Evolutionary conservation across 148 eudicot species (phyloP).

Genomic region (Polygonum maritimum): DNA sequence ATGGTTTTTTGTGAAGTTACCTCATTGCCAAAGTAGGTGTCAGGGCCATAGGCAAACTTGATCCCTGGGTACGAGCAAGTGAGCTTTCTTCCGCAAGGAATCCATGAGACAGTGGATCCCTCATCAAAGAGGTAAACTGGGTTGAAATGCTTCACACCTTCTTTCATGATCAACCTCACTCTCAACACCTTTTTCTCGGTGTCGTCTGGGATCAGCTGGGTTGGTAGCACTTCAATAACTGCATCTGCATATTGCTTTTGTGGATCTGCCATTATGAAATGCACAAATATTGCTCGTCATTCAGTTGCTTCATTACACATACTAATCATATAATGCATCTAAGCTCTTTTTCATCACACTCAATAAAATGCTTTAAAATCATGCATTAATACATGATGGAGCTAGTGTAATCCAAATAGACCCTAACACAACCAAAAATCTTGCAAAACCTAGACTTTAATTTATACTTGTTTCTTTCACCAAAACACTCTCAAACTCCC

Average conservation of each 20-base stretch:
- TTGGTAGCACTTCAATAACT: slow-evolving; percentile 92
- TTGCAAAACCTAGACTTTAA: too few relatives aligned
- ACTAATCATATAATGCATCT: neutral
- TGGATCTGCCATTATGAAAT: slow-evolving; percentile 46
- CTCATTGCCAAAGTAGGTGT: slow-evolving; percentile 76
- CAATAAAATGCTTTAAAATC: too few relatives aligned
- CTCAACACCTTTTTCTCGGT: slow-evolving; percentile 87
- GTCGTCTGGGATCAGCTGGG: slow-evolving; percentile 85
- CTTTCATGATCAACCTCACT: slow-evolving; percentile 89
- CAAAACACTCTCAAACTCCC: too few relatives aligned
- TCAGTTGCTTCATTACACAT: neutral
- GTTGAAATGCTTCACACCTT: slow-evolving; percentile 73
- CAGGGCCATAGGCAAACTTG: slow-evolving; percentile 88
- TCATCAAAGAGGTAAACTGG: slow-evolving; percentile 98
- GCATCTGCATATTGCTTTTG: slow-evolving; percentile 95
- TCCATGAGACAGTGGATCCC: slow-evolving; percentile 91
- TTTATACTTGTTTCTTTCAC: too few relatives aligned
- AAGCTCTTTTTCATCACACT: too few relatives aligned
- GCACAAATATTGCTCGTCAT: neutral
- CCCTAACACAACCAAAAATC: too few relatives aligned
- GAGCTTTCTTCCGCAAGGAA: slow-evolving; percentile 92
- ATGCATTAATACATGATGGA: too few relatives aligned
- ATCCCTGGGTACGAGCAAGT: slow-evolving; percentile 99
- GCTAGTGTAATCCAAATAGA: too few relatives aligned
- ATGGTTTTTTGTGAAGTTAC: slow-evolving; percentile 15